Conservation (phyloP, 2,329 filamentous ascomycete genomes). For the Aspergillus latus region DNA sequence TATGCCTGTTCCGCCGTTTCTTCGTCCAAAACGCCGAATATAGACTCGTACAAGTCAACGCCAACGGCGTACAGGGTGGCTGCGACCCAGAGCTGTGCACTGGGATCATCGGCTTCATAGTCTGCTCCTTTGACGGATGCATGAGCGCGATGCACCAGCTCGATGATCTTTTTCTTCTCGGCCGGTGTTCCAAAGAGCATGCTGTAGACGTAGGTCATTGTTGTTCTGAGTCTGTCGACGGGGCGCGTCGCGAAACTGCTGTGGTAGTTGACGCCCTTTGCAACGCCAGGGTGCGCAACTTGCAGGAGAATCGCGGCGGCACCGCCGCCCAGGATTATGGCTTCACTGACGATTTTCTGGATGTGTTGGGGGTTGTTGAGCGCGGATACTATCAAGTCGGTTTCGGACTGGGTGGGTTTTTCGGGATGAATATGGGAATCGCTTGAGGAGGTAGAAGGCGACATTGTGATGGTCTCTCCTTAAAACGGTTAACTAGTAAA, state of each 20-base stretch:
- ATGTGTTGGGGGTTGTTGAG: conserved; percentile 19
- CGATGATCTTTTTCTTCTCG: conserved; percentile 38
- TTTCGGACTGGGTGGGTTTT: not conserved
- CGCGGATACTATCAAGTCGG: conserved; percentile 1
- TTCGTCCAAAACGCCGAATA: conserved; percentile 35
- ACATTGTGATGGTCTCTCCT: not conserved
- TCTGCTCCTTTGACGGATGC: conserved; percentile 31
- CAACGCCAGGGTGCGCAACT: conserved; percentile 43
- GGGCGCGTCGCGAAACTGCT: conserved; percentile 40
- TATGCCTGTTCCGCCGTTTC: conserved; percentile 28
- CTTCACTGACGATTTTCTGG: conserved; percentile 36
- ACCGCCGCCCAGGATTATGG: conserved; percentile 38
- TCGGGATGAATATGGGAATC: not conserved
- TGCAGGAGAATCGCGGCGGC: conserved; percentile 43
- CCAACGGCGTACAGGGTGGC: conserved; percentile 42
- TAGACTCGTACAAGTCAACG: conserved; percentile 37
- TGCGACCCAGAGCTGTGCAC: conserved; percentile 44
- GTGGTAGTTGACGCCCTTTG: conserved; percentile 38
- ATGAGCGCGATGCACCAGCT: conserved; percentile 40
- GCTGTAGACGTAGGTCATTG: conserved; percentile 43
- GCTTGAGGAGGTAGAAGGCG: not conserved
- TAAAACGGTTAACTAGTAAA: not conserved
- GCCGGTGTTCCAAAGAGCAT: conserved; percentile 37
- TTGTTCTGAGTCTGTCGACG: conserved; percentile 39
- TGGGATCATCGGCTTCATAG: conserved; percentile 40